Evolutionary conservation across 176 grass and related monocot species (phyloP).

Genomic region (Lolium multiflorum): DNA sequence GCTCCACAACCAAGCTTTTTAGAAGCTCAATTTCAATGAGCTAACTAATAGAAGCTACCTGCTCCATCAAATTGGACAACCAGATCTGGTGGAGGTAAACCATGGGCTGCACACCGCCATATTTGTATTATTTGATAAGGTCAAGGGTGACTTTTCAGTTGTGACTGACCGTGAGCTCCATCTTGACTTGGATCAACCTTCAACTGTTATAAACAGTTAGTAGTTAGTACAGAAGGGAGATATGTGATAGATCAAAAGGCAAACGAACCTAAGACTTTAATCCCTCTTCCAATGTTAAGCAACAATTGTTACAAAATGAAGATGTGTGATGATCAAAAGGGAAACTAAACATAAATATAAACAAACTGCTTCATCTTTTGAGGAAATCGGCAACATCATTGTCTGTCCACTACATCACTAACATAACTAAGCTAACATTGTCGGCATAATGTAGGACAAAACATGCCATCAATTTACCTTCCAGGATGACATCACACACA

Average conservation of each 20-base stretch:
- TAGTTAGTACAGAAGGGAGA: neutral
- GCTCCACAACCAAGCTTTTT: no score
- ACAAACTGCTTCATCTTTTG: no score
- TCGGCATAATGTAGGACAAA: neutral
- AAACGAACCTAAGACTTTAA: no score
- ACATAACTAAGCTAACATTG: no score
- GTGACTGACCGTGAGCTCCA: constrained; percentile 25
- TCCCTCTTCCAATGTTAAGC: no score
- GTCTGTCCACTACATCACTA: no score
- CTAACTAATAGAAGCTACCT: constrained; percentile 50
- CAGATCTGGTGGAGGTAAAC: constrained; percentile 82
- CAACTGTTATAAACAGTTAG: neutral
- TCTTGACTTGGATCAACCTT: constrained; percentile 45
- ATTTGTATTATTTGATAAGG: neutral
- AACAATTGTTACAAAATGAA: neutral
- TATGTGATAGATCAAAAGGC: no score
- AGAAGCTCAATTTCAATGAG: neutral
- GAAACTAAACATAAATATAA: no score
- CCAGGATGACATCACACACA: constrained; percentile 62
- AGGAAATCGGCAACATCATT: no score
- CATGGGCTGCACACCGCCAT: constrained; percentile 94
- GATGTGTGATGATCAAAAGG: no score
- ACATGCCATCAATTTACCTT: constrained; percentile 50
- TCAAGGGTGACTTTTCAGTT: constrained; percentile 22
- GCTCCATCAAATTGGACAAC: constrained; percentile 97